Evolutionary conservation across 139 green algal species (phyloP).

Genomic region (Chlamydomonas schloesseri): DNA sequence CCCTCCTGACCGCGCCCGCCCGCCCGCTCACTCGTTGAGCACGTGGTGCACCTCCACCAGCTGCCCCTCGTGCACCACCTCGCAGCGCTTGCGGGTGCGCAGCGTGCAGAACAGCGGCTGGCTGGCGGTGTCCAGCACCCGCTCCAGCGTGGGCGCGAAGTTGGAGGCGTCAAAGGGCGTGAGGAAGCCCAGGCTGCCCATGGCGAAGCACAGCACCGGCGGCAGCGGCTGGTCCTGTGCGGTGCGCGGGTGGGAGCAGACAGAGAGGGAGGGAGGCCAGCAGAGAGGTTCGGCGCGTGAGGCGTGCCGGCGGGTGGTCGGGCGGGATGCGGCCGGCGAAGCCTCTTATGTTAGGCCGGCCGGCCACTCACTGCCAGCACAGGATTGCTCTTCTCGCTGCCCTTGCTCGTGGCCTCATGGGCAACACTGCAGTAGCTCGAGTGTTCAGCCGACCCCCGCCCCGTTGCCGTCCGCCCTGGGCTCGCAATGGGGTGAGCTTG

Average conservation of each 20-base stretch:
- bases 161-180: slow-evolving; percentile 86
- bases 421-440: too few relatives aligned
- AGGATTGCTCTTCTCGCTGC: too few relatives aligned
- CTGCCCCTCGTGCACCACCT: slow-evolving; percentile 68
- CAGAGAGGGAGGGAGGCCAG: not conserved
- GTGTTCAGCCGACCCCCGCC: too few relatives aligned
- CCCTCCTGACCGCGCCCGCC: too few relatives aligned
- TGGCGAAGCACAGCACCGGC: slow-evolving; percentile 88
- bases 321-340: too few relatives aligned
- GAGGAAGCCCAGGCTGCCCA: slow-evolving; percentile 94
- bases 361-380: too few relatives aligned
- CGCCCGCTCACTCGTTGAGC: slow-evolving; percentile 87
- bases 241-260: not conserved
- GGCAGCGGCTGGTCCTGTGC: slow-evolving; percentile 81
- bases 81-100: slow-evolving; percentile 81
- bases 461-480: too few relatives aligned
- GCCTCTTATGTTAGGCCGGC: too few relatives aligned
- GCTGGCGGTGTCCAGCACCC: slow-evolving; percentile 68
- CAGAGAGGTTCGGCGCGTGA: too few relatives aligned
- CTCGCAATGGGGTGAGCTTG: too few relatives aligned
- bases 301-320: too few relatives aligned
- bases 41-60: slow-evolving; percentile 78
- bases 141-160: slow-evolving; percentile 63
- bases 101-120: slow-evolving; percentile 91
- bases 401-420: too few relatives aligned